phyloP scores from a whole-genome alignment of 257 asterid genomes.

The Linaria vulgaris region DNA sequence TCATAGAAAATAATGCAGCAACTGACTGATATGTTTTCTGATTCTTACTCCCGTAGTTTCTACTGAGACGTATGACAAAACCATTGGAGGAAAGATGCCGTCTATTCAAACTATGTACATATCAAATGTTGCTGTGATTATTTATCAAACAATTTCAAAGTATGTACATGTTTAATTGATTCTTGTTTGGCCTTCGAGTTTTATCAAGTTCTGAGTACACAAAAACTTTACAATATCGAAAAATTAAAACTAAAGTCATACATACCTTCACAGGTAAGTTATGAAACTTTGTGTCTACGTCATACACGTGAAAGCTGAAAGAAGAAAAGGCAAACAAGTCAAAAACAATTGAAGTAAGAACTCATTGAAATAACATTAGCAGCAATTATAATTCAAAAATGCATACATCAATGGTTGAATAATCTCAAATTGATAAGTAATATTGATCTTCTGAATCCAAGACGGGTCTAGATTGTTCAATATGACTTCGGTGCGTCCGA shows the following conservation, averaged over 20 bases:
- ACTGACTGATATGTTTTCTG: too few species aligned
- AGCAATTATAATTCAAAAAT: background rate
- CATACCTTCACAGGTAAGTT: conserved; percentile 72
- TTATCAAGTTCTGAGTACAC: too few species aligned
- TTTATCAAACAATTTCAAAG: too few species aligned
- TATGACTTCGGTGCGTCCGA: conserved; percentile 88
- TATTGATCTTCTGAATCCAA: conserved; percentile 72
- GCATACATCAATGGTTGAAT: conserved; percentile 70
- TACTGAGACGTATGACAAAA: too few species aligned
- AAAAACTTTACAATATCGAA: conserved; percentile 10
- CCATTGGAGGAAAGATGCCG: too few species aligned
- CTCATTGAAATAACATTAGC: background rate
- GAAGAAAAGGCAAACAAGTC: conserved; percentile 22
- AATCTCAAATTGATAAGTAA: conserved; percentile 75
- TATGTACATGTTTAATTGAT: too few species aligned
- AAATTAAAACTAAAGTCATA: background rate
- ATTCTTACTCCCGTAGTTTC: too few species aligned
- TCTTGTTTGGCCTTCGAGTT: too few species aligned
- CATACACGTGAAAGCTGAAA: conserved; percentile 74
- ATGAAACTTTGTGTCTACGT: conserved; percentile 67
- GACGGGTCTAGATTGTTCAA: conserved; percentile 65
- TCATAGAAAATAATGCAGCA: too few species aligned
- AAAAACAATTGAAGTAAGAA: conserved; percentile 1
- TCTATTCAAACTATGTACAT: too few species aligned
- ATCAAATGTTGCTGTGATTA: too few species aligned